These are phyloP conservation scores for Millerozyma miso DNA, from an alignment of 805 yeast genomes.

Conservation along the genomic window DNA sequence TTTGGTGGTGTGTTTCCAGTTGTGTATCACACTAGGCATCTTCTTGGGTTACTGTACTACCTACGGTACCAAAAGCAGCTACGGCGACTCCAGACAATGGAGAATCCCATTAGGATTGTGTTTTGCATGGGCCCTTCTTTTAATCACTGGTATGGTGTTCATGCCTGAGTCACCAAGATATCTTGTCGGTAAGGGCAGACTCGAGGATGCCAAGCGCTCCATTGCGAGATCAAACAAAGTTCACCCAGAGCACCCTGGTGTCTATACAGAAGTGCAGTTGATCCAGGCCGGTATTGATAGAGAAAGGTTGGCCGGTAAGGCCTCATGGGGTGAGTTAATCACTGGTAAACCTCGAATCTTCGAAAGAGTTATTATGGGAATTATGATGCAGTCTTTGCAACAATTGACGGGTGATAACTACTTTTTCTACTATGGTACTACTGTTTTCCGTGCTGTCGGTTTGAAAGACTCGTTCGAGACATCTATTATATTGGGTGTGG, in stretches of 20 bases:
- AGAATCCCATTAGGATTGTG: conserved; percentile 60
- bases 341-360: conserved; percentile 62
- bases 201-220: conserved; percentile 52
- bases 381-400: conserved; percentile 54
- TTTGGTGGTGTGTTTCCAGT: conserved; percentile 64
- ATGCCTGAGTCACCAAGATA: conserved; percentile 73
- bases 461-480: conserved; percentile 51
- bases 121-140: conserved; percentile 49
- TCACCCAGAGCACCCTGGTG: conserved; percentile 48
- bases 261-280: conserved; percentile 48
- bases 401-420: conserved; percentile 62
- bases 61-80: conserved; percentile 53
- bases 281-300: conserved; percentile 60
- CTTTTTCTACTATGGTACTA: conserved; percentile 59
- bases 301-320: conserved; percentile 59
- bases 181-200: conserved; percentile 46
- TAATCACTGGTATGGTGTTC: conserved; percentile 47
- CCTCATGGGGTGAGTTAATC: conserved; percentile 60
- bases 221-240: conserved; percentile 58
- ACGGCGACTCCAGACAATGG: conserved; percentile 55
- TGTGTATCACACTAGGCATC: conserved; percentile 68
- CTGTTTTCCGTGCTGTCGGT: conserved; percentile 51
- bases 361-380: conserved; percentile 53
- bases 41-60: conserved; percentile 66
- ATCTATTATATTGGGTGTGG: conserved; percentile 50